A percentile compares a stretch with the other conserved stretches of the same genome.
Evolutionary conservation across 2,329 filamentous ascomycete species (phyloP).

Genomic region (Hymenoscyphus albidus): DNA sequence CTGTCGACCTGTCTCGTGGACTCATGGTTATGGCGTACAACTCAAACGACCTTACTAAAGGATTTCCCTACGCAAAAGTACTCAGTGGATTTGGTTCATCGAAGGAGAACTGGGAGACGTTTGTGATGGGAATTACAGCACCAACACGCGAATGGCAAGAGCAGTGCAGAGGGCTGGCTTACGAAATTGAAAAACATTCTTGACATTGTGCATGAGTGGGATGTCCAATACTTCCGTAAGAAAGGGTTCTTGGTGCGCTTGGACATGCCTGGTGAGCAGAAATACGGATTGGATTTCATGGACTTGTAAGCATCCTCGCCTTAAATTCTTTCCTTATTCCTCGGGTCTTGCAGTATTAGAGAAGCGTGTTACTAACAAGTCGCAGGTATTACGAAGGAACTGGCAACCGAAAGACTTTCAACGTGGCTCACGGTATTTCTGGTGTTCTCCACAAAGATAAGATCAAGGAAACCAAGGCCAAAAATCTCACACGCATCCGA

Average conservation of each 20-base stretch:
- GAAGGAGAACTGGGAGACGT: neutral
- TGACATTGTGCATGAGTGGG: slow-evolving; percentile 19
- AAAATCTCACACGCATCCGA: neutral
- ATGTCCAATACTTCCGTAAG: slow-evolving; percentile 21
- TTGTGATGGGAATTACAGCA: neutral
- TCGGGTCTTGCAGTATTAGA: neutral
- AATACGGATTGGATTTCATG: slow-evolving; percentile 25
- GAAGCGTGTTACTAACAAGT: neutral
- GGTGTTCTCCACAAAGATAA: slow-evolving; percentile 3
- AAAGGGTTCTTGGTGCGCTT: slow-evolving; percentile 23
- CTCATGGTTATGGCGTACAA: slow-evolving; percentile 20
- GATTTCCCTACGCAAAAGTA: slow-evolving; percentile 21
- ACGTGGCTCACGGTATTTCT: slow-evolving; percentile 3
- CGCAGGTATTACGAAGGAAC: slow-evolving; percentile 14
- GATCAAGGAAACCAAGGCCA: slow-evolving; percentile 1
- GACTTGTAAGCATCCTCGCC: slow-evolving; percentile 16
- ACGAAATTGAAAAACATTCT: slow-evolving; percentile 19
- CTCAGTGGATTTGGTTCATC: neutral
- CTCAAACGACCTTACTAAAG: slow-evolving; percentile 9
- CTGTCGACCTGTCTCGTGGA: slow-evolving; percentile 12
- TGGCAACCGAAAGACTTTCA: slow-evolving; percentile 12
- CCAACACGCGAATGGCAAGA: neutral
- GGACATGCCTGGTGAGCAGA: slow-evolving; percentile 27
- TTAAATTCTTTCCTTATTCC: neutral
- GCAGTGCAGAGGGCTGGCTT: slow-evolving; percentile 9